phyloP scores from a whole-genome alignment of 225 moss, liverwort and hornwort genomes.

The Pseudoscleropodium purum region DNA sequence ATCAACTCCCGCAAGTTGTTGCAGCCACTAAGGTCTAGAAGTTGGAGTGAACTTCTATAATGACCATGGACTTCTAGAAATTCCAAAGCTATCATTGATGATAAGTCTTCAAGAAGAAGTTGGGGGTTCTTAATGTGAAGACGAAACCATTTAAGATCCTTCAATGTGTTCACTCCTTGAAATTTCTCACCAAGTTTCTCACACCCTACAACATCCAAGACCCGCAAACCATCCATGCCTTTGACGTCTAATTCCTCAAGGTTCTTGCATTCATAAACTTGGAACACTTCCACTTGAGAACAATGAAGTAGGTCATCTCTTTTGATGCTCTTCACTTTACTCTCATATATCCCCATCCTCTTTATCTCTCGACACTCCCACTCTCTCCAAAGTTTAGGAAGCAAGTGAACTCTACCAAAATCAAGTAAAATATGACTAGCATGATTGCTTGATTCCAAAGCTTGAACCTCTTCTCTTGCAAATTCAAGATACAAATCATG shows the following conservation, averaged over 20 bases:
- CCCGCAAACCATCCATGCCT: background rate
- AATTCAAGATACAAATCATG: background rate
- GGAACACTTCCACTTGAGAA: background rate
- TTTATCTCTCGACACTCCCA: background rate
- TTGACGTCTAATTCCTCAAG: background rate
- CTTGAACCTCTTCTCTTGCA: background rate
- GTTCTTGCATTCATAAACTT: background rate
- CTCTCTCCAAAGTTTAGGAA: accelerated
- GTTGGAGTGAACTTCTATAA: accelerated
- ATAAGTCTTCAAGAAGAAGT: background rate
- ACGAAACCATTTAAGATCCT: background rate
- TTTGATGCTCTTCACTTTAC: background rate
- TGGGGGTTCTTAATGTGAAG: accelerated
- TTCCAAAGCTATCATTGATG: background rate
- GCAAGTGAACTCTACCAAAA: accelerated
- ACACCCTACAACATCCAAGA: background rate
- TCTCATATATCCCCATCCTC: background rate
- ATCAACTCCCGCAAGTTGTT: background rate
- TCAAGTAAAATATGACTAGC: background rate
- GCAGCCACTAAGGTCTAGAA: background rate
- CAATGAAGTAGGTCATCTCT: background rate
- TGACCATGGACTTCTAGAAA: accelerated
- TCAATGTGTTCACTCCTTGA: background rate
- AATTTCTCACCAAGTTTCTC: background rate
- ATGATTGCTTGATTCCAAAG: background rate